phyloP scores from a whole-genome alignment of 1,284 basidiomycete genomes.

The Sanghuangporus sanghuang region DNA sequence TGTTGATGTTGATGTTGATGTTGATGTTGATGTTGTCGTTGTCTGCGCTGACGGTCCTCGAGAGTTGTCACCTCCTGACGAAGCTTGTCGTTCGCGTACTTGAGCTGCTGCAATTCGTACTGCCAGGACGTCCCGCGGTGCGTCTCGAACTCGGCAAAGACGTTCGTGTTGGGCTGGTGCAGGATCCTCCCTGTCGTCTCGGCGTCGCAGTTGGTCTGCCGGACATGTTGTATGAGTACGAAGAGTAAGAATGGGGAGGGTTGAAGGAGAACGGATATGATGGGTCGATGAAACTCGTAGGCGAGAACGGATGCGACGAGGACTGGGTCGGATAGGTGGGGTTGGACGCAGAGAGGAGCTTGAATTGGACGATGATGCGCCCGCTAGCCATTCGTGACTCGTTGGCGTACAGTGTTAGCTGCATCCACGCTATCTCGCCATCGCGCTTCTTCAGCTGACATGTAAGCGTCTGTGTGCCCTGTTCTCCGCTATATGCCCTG shows the following conservation, averaged over 20 bases:
- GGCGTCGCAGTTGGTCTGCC: background rate
- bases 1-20: background rate
- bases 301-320: background rate
- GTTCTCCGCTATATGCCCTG: conserved; percentile 16
- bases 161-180: conserved; percentile 29
- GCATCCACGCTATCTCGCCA: conserved; percentile 28
- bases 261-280: background rate
- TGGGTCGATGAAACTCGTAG: background rate
- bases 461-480: conserved; percentile 24
- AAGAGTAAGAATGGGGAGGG: background rate
- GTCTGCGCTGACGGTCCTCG: conserved; percentile 29
- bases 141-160: conserved; percentile 73
- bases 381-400: background rate
- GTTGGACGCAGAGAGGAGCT: background rate
- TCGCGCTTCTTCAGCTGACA: conserved; percentile 33
- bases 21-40: background rate
- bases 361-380: conserved; percentile 23
- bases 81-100: conserved; percentile 68
- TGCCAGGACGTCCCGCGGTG: conserved; percentile 78
- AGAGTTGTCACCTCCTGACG: conserved; percentile 60
- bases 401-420: conserved; percentile 31
- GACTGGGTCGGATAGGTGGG: background rate
- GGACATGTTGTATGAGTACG: background rate
- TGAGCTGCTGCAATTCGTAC: conserved; percentile 85
- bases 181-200: background rate